Conservation (phyloP, 805 yeast genomes). For the Candida sanyiensis region DNA sequence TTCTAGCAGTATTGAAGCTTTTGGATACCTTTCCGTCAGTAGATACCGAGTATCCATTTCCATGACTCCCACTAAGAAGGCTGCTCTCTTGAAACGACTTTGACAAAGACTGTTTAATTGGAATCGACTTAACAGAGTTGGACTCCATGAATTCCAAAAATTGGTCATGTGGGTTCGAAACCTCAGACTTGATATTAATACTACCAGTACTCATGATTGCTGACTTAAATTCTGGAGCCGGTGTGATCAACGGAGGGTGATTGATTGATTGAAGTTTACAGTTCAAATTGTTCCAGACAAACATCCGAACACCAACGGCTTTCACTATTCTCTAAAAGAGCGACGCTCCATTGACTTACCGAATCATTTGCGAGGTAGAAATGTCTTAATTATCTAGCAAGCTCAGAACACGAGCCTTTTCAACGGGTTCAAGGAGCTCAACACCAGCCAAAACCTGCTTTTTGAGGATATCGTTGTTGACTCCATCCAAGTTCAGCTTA, state of each 20-base stretch:
- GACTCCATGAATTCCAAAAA: constrained; percentile 12
- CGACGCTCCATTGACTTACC: too few relatives aligned
- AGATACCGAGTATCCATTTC: constrained; percentile 10
- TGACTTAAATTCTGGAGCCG: neutral
- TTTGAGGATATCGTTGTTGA: constrained; percentile 18
- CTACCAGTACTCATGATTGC: constrained; percentile 1
- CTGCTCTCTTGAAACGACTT: constrained; percentile 21
- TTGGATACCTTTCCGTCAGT: constrained; percentile 20
- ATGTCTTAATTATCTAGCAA: too few relatives aligned
- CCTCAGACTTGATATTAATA: constrained; percentile 7
- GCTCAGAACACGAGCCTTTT: constrained; percentile 15
- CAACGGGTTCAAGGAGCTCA: constrained; percentile 18
- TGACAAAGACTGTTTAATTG: constrained; percentile 23
- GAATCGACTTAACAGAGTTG: constrained; percentile 16
- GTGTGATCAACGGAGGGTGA: too few relatives aligned
- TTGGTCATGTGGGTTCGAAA: constrained; percentile 8
- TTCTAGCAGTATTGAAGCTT: constrained; percentile 13
- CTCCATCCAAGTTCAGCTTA: constrained; percentile 13
- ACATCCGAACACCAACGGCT: constrained; percentile 1
- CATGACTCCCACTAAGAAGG: neutral
- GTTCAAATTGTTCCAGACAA: neutral
- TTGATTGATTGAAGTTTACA: too few relatives aligned
- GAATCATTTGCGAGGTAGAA: too few relatives aligned
- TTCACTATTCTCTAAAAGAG: too few relatives aligned
- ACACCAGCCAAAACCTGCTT: constrained; percentile 12